phyloP scores from a whole-genome alignment of 169 alveolate genomes.

The Plasmodium gallinaceum region DNA sequence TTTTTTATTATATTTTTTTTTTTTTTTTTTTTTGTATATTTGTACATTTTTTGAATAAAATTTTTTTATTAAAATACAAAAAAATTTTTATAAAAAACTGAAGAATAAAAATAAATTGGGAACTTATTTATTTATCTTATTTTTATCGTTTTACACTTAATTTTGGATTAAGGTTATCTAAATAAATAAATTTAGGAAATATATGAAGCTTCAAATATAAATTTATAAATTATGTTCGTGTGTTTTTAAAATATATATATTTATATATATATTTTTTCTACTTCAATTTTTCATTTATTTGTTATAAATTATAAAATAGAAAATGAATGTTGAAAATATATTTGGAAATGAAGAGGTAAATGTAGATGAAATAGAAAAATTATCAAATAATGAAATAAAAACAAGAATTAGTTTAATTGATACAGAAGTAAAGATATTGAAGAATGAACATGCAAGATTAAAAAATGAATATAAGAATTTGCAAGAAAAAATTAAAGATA shows the following conservation, averaged over 20 bases:
- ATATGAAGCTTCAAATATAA: neutral
- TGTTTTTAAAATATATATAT: constrained; percentile 1
- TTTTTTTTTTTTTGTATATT: too few species aligned
- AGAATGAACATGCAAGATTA: constrained; percentile 91
- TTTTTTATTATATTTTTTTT: too few species aligned
- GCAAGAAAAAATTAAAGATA: constrained; percentile 92
- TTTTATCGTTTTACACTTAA: too few species aligned
- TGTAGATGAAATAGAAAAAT: constrained; percentile 79
- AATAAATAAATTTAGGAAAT: neutral
- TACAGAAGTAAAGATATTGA: constrained; percentile 90
- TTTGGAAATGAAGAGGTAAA: constrained; percentile 55
- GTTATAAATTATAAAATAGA: neutral
- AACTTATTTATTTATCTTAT: too few species aligned
- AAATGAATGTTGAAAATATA: constrained; percentile 59
- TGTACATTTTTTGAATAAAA: too few species aligned
- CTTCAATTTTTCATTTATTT: neutral
- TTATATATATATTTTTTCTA: neutral
- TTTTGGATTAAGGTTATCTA: neutral
- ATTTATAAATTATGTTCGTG: constrained; percentile 2
- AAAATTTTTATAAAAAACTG: too few species aligned
- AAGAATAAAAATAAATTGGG: too few species aligned
- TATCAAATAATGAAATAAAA: constrained; percentile 82
- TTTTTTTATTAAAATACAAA: too few species aligned
- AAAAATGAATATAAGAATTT: constrained; percentile 90
- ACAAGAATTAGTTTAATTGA: constrained; percentile 87